Percentiles rank a stretch among this genome's conserved stretches.
Evolutionary conservation across 768 basidiomycete species (phyloP).

Genomic region (Russula vinacea): DNA sequence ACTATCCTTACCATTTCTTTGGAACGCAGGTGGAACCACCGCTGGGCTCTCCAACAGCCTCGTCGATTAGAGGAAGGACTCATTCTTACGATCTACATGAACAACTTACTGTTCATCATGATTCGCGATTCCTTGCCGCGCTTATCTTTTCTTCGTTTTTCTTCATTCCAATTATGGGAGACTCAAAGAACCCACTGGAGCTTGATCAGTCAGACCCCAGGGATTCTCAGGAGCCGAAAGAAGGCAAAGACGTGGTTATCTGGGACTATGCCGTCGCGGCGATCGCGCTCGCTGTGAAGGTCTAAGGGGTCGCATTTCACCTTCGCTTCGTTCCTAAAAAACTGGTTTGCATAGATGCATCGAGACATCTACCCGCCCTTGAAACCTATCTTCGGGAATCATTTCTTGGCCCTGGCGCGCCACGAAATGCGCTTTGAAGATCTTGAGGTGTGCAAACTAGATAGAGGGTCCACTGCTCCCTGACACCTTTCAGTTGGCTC

Average conservation of each 20-base stretch:
- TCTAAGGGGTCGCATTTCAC: neutral
- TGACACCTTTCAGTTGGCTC: slow-evolving; percentile 13
- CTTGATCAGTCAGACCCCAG: neutral
- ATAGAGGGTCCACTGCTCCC: neutral
- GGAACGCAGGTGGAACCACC: slow-evolving; percentile 25
- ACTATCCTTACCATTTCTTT: neutral
- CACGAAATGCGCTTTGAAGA: slow-evolving; percentile 24
- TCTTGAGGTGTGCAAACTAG: slow-evolving; percentile 24
- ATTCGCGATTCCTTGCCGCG: slow-evolving; percentile 28
- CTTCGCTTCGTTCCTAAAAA: neutral
- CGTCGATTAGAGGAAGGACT: neutral
- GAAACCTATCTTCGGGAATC: slow-evolving; percentile 23
- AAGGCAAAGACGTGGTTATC: slow-evolving; percentile 1
- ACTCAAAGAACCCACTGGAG: neutral
- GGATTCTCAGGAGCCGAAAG: neutral
- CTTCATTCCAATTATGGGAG: neutral
- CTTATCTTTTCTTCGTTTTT: slow-evolving; percentile 23
- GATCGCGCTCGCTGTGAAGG: slow-evolving; percentile 29
- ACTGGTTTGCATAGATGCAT: slow-evolving; percentile 12
- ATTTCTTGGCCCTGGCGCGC: slow-evolving; percentile 26
- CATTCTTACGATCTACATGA: slow-evolving; percentile 24
- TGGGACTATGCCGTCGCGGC: slow-evolving; percentile 30
- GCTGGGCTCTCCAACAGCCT: neutral
- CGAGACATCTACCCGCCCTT: slow-evolving; percentile 24
- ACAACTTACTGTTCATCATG: slow-evolving; percentile 22